Percentiles rank a stretch among this genome's conserved stretches.
Evolutionary conservation across 2,329 filamentous ascomycete genomes (phyloP).

Genomic region (Aureobasidium sp.): DNA sequence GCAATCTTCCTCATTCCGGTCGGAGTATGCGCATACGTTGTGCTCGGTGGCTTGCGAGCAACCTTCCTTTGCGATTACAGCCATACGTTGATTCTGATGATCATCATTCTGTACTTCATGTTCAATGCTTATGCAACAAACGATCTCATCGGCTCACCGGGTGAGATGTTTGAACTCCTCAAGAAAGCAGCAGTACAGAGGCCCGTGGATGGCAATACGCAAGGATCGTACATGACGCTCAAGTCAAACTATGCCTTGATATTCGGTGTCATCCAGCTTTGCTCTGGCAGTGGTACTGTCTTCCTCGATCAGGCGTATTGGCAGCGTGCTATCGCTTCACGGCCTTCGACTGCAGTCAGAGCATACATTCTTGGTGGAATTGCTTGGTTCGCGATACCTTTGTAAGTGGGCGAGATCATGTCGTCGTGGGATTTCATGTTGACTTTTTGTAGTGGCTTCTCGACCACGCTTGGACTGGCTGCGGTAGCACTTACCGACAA

Average conservation of each 20-base stretch:
- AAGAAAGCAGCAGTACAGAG: slow-evolving; percentile 31
- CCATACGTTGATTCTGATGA: slow-evolving; percentile 38
- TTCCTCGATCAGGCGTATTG: slow-evolving; percentile 39
- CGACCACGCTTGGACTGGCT: slow-evolving; percentile 41
- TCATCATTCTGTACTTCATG: slow-evolving; percentile 40
- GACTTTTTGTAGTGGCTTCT: no score
- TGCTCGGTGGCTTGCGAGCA: slow-evolving; percentile 34
- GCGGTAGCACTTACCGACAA: slow-evolving; percentile 40
- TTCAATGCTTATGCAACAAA: slow-evolving; percentile 37
- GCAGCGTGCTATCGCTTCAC: slow-evolving; percentile 39
- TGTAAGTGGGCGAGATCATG: no score
- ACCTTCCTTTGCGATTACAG: slow-evolving; percentile 38
- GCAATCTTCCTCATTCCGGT: slow-evolving; percentile 38
- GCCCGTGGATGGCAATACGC: slow-evolving; percentile 34
- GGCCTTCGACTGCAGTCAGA: slow-evolving; percentile 33
- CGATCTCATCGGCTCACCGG: slow-evolving; percentile 34
- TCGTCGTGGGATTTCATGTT: no score
- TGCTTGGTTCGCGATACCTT: slow-evolving; percentile 45
- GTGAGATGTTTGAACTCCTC: slow-evolving; percentile 36
- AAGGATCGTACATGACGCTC: slow-evolving; percentile 37
- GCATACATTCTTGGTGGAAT: slow-evolving; percentile 38
- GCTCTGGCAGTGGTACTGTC: slow-evolving; percentile 28
- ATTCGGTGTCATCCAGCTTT: slow-evolving; percentile 38
- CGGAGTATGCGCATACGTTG: slow-evolving; percentile 34
- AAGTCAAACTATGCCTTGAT: slow-evolving; percentile 36